Percentiles rank a stretch among this genome's conserved stretches.
Conservation (phyloP, 345 rosid genomes). For the Citropsis articulata region DNA sequence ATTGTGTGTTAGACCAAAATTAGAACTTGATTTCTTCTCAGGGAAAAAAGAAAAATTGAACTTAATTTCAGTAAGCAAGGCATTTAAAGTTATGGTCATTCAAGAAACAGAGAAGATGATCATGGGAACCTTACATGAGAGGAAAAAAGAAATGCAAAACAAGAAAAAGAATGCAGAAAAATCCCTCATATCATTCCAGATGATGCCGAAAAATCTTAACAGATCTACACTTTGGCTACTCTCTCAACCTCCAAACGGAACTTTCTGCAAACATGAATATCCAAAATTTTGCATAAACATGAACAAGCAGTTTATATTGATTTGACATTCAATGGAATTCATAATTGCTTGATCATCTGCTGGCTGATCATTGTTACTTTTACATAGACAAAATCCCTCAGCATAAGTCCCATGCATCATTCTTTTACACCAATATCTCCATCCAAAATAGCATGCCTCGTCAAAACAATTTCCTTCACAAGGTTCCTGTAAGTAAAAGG, state of each 20-base stretch:
- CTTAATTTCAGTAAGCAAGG: too few relatives aligned
- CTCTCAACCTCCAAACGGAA: not conserved
- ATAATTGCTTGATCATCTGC: not conserved
- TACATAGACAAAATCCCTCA: not conserved
- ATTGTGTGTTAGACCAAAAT: too few relatives aligned
- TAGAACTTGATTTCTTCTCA: too few relatives aligned
- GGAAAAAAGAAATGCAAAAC: not conserved
- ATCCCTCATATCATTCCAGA: not conserved
- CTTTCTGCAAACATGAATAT: not conserved
- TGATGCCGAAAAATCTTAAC: not conserved
- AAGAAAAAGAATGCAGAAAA: not conserved
- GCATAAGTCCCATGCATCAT: constrained; percentile 10
- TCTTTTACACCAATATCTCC: constrained; percentile 68
- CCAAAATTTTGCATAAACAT: not conserved
- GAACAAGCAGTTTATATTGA: not conserved
- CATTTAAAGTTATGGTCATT: not conserved
- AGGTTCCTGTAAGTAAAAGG: constrained; percentile 91
- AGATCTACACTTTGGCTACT: not conserved
- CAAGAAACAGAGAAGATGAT: not conserved
- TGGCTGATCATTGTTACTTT: not conserved
- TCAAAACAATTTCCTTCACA: constrained; percentile 90
- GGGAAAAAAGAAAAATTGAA: too few relatives aligned
- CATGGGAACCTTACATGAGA: not conserved
- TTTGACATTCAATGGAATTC: not conserved
- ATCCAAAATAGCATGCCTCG: constrained; percentile 91